phyloP scores from a whole-genome alignment of 2,329 filamentous ascomycete genomes.

The Penicillium sp. region DNA sequence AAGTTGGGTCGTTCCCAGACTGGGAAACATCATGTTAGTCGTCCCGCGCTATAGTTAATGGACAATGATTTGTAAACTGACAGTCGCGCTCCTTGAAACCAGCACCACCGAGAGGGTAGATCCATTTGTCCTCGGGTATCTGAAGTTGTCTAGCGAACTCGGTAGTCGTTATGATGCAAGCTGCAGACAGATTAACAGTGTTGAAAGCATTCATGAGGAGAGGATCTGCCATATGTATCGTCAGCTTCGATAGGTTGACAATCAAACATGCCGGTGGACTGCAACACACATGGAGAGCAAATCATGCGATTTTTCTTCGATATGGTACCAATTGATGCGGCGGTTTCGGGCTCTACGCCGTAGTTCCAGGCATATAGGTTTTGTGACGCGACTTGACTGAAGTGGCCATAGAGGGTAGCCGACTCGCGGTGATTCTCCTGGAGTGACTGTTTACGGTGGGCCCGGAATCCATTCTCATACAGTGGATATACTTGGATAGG shows the following conservation, averaged over 20 bases:
- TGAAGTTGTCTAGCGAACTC: conserved; percentile 53
- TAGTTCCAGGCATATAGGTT: conserved; percentile 58
- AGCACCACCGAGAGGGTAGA: conserved; percentile 62
- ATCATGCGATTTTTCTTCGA: conserved; percentile 62
- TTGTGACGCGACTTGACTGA: conserved; percentile 54
- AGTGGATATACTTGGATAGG: conserved; percentile 66
- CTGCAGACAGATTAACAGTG: conserved; percentile 61
- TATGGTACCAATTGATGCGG: conserved; percentile 53
- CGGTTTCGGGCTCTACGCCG: conserved; percentile 45
- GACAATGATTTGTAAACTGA: conserved; percentile 29
- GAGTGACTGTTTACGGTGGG: conserved; percentile 53
- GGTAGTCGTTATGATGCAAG: conserved; percentile 58
- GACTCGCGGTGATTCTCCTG: conserved; percentile 58
- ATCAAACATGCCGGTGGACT: neutral
- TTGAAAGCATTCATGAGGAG: conserved; percentile 70
- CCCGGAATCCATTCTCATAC: conserved; percentile 62
- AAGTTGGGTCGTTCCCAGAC: conserved; percentile 62
- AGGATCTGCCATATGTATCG: conserved; percentile 49
- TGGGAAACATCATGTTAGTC: conserved; percentile 24
- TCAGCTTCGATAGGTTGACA: neutral
- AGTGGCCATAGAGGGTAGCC: conserved; percentile 57
- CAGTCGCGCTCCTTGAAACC: conserved; percentile 59
- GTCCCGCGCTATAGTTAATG: too few species aligned
- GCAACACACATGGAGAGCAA: conserved; percentile 58
- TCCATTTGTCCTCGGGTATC: conserved; percentile 56